Base-by-base conservation (phyloP, 75 land plant genomes). In the Sequoia sempervirens region DNA sequence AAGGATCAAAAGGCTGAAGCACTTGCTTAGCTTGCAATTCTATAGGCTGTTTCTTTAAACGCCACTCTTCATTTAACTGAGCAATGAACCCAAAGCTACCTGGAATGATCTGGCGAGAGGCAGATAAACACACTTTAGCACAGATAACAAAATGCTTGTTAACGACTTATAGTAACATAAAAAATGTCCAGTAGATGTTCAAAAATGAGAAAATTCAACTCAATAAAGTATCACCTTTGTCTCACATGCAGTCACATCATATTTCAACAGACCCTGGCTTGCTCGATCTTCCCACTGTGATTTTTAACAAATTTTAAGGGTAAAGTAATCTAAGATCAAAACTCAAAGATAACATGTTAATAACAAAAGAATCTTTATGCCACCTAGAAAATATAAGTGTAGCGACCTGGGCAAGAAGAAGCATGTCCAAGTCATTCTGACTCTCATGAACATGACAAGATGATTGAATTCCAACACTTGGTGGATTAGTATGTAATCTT, bases 231-330 rank as follows among this genome's bases (percentile, higher is more conserved):
- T 30, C 68, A 93, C 95, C 93, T 92, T 94, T 0, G 91, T 94
- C 82, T 90, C 90, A 86, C 93, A 94, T 7, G 90, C 82, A 17
- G 95, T 92, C 5, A 92, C 94, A 87, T 94, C 94, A 87, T 92
- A 94, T 47, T 86, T 88, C 78, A 90, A 84, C 52, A 86, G 87
- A 52, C 92, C 91, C 69, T 85, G 84, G 45, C 85, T 85, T 72
- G 84, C 68, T 9, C 87, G 84, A 46, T 92, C 94, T 83, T 90
- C 92, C 94, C 92, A 94, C 92, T 94, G 86, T 78, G 17, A 54
- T 61, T 61, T 40, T n/a, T n/a, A 68, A 70, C 15, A 11, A 70
- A 2, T 70, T 70, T 38, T 23, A 79, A 43, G 40, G 5, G 28
- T 41, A 37, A n/a, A 30, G 80, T 41, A n/a, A 79, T 79, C 36